Conservation (phyloP, 1,284 basidiomycete species). For the Tilletia indica region DNA sequence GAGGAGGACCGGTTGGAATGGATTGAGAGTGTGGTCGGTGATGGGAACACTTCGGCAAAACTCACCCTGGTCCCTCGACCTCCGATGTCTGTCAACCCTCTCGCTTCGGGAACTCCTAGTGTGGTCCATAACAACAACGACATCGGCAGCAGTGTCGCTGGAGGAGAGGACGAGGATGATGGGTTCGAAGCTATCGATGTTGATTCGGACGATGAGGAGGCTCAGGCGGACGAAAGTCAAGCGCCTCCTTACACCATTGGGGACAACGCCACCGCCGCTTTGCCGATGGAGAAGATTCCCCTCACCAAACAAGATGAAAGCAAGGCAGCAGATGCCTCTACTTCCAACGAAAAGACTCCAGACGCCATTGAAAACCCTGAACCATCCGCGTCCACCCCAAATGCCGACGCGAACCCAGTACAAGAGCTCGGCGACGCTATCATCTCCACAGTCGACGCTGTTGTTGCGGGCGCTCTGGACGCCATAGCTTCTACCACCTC, state of each 20-base stretch:
- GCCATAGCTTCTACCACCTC: background rate
- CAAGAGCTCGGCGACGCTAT: background rate
- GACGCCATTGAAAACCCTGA: background rate
- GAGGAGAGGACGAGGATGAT: background rate
- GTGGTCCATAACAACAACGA: too few species aligned
- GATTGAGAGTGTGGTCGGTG: background rate
- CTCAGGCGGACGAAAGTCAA: background rate
- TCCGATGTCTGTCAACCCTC: background rate
- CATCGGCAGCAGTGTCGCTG: background rate
- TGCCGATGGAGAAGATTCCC: too few species aligned
- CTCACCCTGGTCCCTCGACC: background rate
- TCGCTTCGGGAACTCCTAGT: too few species aligned
- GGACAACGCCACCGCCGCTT: too few species aligned
- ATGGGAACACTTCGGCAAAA: background rate
- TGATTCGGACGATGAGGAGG: background rate
- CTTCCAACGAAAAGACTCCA: background rate
- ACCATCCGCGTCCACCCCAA: background rate
- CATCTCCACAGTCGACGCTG: background rate
- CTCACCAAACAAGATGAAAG: background rate
- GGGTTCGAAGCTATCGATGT: slow-evolving; percentile 12
- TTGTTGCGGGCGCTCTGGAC: background rate
- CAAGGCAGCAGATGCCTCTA: background rate
- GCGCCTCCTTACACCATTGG: too few species aligned
- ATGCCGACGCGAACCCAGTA: background rate
- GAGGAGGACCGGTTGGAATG: background rate